A percentile compares a stretch with the other conserved stretches of the same genome.
These are phyloP conservation scores for Penicillium cosmopolitanum DNA, from an alignment of 495 filamentous ascomycete species.

Conservation along the genomic window DNA sequence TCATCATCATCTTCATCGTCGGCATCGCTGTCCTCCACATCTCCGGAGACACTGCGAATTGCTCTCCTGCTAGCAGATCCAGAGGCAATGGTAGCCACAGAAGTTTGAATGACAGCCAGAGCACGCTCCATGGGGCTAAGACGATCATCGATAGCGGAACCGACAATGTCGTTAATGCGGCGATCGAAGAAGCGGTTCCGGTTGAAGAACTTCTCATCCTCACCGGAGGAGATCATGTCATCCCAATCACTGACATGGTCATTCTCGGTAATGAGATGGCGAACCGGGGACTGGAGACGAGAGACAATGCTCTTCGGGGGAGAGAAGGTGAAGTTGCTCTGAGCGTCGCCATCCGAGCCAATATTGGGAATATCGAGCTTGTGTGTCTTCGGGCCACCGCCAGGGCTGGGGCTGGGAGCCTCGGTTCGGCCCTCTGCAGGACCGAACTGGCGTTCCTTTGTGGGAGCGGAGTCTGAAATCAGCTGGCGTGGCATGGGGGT, in stretches of 20 bases:
- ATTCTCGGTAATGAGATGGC: slow-evolving; percentile 67
- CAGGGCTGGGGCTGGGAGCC: slow-evolving; percentile 76
- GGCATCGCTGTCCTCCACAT: slow-evolving; percentile 80
- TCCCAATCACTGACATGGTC: slow-evolving; percentile 88
- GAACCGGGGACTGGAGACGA: slow-evolving; percentile 58
- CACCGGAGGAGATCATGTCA: slow-evolving; percentile 77
- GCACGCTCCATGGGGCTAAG: slow-evolving; percentile 78
- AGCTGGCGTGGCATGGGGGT: slow-evolving; percentile 38
- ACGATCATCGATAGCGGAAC: slow-evolving; percentile 72
- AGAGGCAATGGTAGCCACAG: slow-evolving; percentile 56
- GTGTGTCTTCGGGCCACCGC: slow-evolving; percentile 54
- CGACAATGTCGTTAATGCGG: slow-evolving; percentile 83
- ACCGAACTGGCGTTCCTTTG: slow-evolving; percentile 59
- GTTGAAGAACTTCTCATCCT: slow-evolving; percentile 77
- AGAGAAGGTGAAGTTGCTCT: slow-evolving; percentile 43
- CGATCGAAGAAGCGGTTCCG: slow-evolving; percentile 83
- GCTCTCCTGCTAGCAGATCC: slow-evolving; percentile 41
- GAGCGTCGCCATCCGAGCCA: slow-evolving; percentile 42
- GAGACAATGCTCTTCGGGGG: slow-evolving; percentile 43
- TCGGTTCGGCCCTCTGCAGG: slow-evolving; percentile 65
- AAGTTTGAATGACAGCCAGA: slow-evolving; percentile 74
- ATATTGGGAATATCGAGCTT: slow-evolving; percentile 50
- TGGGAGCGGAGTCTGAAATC: slow-evolving; percentile 43
- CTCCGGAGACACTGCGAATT: slow-evolving; percentile 62
- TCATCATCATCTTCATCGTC: slow-evolving; percentile 89